Conservation (phyloP, 306 rosid species). For the Pachyrhizus erosus region DNA sequence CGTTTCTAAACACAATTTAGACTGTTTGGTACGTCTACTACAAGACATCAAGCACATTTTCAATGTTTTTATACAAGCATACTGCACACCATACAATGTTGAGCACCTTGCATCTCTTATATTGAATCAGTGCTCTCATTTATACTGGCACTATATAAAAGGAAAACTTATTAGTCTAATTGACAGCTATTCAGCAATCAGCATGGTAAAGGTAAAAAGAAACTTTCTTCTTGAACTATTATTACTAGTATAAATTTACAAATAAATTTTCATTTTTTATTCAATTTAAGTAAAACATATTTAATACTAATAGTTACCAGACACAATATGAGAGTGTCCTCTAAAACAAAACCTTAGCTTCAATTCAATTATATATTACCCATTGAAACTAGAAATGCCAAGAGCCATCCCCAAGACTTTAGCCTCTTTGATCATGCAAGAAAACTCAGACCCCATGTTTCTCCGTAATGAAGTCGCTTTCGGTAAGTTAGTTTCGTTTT, state of each 20-base stretch:
- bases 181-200: neutral
- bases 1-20: neutral
- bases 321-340: conserved; percentile 31
- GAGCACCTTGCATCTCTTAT: conserved; percentile 22
- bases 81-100: neutral
- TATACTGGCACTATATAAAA: conserved; percentile 3
- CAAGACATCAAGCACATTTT: conserved; percentile 23
- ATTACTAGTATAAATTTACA: neutral
- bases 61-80: conserved; percentile 15
- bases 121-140: conserved; percentile 14
- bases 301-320: neutral
- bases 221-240: neutral
- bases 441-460: conserved; percentile 83
- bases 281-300: conserved; percentile 8
- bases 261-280: neutral
- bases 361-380: conserved; percentile 58
- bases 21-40: neutral
- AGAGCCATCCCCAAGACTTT: conserved; percentile 73
- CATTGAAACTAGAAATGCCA: conserved; percentile 78
- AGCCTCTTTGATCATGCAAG: conserved; percentile 82
- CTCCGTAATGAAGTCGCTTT: conserved; percentile 60
- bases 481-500: conserved; percentile 50
- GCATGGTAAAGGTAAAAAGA: neutral
- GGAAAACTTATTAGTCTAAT: conserved; percentile 11
- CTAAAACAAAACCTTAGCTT: conserved; percentile 31